These are phyloP conservation scores for Nitzschia sp. DNA, from an alignment of 108 stramenopile species.

Conservation along the genomic window DNA sequence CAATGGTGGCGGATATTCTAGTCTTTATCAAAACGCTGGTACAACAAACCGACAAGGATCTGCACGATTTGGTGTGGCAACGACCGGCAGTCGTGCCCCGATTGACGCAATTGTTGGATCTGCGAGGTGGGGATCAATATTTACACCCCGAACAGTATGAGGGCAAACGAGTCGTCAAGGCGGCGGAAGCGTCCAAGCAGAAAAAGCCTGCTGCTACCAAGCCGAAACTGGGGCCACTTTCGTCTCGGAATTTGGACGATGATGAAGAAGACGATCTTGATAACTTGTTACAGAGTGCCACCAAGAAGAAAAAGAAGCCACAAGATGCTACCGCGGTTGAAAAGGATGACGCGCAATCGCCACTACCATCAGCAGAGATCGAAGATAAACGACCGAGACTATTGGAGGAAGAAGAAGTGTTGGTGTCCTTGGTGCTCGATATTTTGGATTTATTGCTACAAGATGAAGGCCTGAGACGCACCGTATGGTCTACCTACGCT, in stretches of 20 bases:
- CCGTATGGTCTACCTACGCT: constrained; percentile 47
- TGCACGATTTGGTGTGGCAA: constrained; percentile 45
- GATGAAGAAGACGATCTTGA: constrained; percentile 71
- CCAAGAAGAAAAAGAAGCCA: constrained; percentile 6
- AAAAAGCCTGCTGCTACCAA: background rate
- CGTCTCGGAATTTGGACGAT: background rate
- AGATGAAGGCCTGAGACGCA: constrained; percentile 35
- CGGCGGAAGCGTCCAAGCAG: background rate
- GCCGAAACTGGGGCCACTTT: constrained; percentile 8
- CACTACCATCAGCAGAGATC: background rate
- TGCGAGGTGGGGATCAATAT: constrained; percentile 60
- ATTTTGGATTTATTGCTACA: constrained; percentile 60
- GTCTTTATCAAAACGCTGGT: constrained; percentile 51
- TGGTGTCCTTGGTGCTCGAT: constrained; percentile 48
- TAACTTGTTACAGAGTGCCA: constrained; percentile 50
- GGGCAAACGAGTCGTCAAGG: background rate
- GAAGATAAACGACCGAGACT: constrained; percentile 17
- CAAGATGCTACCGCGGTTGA: background rate
- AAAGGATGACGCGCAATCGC: background rate
- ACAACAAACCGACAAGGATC: constrained; percentile 37
- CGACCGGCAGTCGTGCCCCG: constrained; percentile 50
- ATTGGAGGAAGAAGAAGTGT: constrained; percentile 38
- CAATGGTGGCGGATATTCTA: constrained; percentile 59
- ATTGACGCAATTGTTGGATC: constrained; percentile 71
- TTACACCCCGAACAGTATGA: constrained; percentile 24